A percentile compares a stretch with the other conserved stretches of the same genome.
phyloP scores from a whole-genome alignment of 1,284 basidiomycete genomes.

The Meripilus lineatus region DNA sequence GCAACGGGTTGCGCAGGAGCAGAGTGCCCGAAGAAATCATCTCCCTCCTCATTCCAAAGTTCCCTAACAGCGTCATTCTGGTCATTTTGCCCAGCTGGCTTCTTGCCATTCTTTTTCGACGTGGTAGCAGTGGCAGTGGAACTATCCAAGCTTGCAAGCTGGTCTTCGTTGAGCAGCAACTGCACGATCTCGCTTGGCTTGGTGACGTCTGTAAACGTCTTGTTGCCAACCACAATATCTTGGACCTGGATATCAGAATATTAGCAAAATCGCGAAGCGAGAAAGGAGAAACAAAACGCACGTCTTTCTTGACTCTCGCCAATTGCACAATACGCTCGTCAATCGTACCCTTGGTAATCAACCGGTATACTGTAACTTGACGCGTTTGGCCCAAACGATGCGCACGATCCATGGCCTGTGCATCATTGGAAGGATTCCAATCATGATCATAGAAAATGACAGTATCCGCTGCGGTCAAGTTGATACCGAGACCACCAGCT shows the following conservation, averaged over 20 bases:
- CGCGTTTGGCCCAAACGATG: slow-evolving; percentile 98
- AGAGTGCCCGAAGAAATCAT: slow-evolving; percentile 72
- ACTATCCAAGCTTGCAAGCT: slow-evolving; percentile 60
- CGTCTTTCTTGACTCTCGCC: slow-evolving; percentile 94
- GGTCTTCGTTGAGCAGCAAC: slow-evolving; percentile 92
- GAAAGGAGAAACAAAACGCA: slow-evolving; percentile 34
- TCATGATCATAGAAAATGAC: slow-evolving; percentile 99
- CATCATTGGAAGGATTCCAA: slow-evolving; percentile 99
- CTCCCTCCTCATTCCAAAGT: slow-evolving; percentile 79
- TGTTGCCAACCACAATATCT: slow-evolving; percentile 98
- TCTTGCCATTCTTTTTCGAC: slow-evolving; percentile 33
- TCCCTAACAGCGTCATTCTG: slow-evolving; percentile 48
- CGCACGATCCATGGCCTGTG: slow-evolving; percentile 99
- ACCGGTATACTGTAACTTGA: slow-evolving; percentile 97
- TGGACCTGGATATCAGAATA: slow-evolving; percentile 62
- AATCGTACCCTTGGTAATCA: slow-evolving; percentile 96
- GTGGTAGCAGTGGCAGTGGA: slow-evolving; percentile 32
- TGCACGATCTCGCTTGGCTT: slow-evolving; percentile 98
- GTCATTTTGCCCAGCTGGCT: slow-evolving; percentile 25
- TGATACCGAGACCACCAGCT: slow-evolving; percentile 97
- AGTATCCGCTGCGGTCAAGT: slow-evolving; percentile 96
- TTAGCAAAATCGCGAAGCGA: slow-evolving; percentile 1
- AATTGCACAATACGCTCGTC: slow-evolving; percentile 97
- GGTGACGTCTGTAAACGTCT: slow-evolving; percentile 87
- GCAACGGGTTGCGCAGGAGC: slow-evolving; percentile 12